Conservation (phyloP, 1,284 basidiomycete genomes). For the Cutaneotrichosporon sp. region DNA sequence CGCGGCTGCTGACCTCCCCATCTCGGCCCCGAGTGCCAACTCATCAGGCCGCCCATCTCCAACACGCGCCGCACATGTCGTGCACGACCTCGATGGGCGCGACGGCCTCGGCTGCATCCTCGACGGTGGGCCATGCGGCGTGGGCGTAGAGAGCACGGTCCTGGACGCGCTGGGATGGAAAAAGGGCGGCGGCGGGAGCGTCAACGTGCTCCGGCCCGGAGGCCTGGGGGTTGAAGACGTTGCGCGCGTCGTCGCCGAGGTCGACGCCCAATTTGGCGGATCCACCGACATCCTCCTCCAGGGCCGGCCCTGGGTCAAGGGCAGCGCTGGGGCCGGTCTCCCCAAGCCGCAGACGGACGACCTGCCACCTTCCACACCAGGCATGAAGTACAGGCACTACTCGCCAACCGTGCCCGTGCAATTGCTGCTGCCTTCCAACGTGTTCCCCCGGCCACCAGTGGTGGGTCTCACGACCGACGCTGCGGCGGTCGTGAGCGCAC, state of each 20-base stretch:
- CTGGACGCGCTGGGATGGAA: slow-evolving; percentile 71
- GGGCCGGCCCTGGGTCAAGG: slow-evolving; percentile 32
- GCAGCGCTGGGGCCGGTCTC: neutral
- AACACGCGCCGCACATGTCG: slow-evolving; percentile 85
- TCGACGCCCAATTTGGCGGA: slow-evolving; percentile 40
- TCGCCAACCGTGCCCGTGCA: slow-evolving; percentile 81
- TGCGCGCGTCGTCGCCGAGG: slow-evolving; percentile 60
- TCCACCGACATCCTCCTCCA: slow-evolving; percentile 38
- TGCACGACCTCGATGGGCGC: slow-evolving; percentile 65
- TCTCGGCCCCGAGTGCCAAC: slow-evolving; percentile 96
- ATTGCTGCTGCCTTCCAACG: slow-evolving; percentile 62
- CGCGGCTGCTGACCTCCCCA: slow-evolving; percentile 66
- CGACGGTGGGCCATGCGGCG: slow-evolving; percentile 86
- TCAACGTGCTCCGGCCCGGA: slow-evolving; percentile 86
- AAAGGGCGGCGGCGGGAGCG: slow-evolving; percentile 60
- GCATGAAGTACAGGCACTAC: slow-evolving; percentile 99
- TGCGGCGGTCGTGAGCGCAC: slow-evolving; percentile 13
- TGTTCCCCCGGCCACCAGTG: slow-evolving; percentile 54
- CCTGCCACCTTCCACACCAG: slow-evolving; percentile 82
- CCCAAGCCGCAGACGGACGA: slow-evolving; percentile 9
- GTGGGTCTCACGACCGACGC: slow-evolving; percentile 21
- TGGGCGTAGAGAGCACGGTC: slow-evolving; percentile 95
- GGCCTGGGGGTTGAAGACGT: slow-evolving; percentile 90
- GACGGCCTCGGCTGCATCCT: slow-evolving; percentile 73
- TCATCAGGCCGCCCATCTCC: slow-evolving; percentile 91